phyloP scores from a whole-genome alignment of 2,329 filamentous ascomycete species.

The Didymella glomerata region DNA sequence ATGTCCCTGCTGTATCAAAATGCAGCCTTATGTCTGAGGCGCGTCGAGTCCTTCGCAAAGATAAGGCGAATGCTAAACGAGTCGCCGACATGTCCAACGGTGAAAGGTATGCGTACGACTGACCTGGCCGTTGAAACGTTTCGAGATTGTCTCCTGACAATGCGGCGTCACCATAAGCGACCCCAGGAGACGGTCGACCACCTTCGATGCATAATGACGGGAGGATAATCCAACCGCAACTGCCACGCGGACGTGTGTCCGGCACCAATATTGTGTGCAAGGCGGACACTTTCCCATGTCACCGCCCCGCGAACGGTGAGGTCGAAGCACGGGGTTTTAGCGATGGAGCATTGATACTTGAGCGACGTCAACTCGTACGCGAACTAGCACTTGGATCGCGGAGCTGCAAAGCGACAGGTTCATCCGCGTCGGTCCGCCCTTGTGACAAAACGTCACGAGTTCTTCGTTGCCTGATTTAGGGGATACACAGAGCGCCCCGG shows the following conservation, averaged over 20 bases:
- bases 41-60: slow-evolving; percentile 3
- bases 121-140: slow-evolving; percentile 6
- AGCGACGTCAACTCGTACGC: slow-evolving; percentile 16
- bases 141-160: slow-evolving; percentile 15
- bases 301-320: slow-evolving; percentile 17
- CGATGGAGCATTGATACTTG: slow-evolving; percentile 25
- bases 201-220: slow-evolving; percentile 17
- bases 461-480: slow-evolving; percentile 13
- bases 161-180: slow-evolving; percentile 23
- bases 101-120: not conserved
- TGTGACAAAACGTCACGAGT: slow-evolving; percentile 10
- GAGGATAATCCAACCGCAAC: slow-evolving; percentile 7
- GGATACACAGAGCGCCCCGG: slow-evolving; percentile 23
- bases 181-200: slow-evolving; percentile 7
- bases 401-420: slow-evolving; percentile 25
- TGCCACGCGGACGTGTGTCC: slow-evolving; percentile 18
- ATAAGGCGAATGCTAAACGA: slow-evolving; percentile 4
- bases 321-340: slow-evolving; percentile 19
- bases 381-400: slow-evolving; percentile 16
- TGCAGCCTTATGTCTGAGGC: slow-evolving; percentile 10
- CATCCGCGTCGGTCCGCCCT: slow-evolving; percentile 19
- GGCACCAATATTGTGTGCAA: slow-evolving; percentile 15
- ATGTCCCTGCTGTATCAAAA: slow-evolving; percentile 5
- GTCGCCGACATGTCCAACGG: slow-evolving; percentile 13
- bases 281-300: slow-evolving; percentile 12